These are phyloP conservation scores for Pulveroboletus sp. DNA, from an alignment of 768 basidiomycete species.

Conservation along the genomic window DNA sequence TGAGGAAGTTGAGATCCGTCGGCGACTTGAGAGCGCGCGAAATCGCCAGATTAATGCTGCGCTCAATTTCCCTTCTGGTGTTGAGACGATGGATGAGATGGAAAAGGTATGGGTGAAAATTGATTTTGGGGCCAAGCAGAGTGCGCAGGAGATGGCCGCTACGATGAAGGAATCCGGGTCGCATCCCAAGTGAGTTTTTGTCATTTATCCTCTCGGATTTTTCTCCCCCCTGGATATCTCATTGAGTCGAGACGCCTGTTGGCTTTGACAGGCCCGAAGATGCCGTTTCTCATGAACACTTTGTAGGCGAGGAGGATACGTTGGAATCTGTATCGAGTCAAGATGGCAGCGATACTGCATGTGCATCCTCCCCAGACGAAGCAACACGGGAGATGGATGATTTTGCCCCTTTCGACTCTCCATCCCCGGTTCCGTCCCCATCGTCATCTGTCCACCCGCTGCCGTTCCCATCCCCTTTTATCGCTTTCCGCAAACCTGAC, in stretches of 20 bases:
- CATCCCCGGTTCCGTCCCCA: neutral
- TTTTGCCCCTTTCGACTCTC: neutral
- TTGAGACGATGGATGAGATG: conserved; percentile 29
- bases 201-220: no score
- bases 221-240: neutral
- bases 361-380: neutral
- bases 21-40: conserved; percentile 30
- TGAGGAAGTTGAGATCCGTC: conserved; percentile 33
- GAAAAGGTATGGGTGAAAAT: conserved; percentile 29
- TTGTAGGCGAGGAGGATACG: neutral
- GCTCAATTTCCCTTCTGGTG: conserved; percentile 46
- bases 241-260: neutral
- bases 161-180: neutral
- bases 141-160: neutral
- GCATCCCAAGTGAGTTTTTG: conserved; percentile 4
- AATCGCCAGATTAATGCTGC: conserved; percentile 44
- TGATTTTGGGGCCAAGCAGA: conserved; percentile 23
- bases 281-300: neutral
- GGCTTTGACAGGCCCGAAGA: neutral
- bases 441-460: neutral
- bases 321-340: neutral
- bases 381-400: neutral
- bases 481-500: conserved; percentile 34
- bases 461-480: conserved; percentile 13
- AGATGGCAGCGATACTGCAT: neutral